Conservation (phyloP, 768 basidiomycete genomes). For the Termitomyces sp. region DNA sequence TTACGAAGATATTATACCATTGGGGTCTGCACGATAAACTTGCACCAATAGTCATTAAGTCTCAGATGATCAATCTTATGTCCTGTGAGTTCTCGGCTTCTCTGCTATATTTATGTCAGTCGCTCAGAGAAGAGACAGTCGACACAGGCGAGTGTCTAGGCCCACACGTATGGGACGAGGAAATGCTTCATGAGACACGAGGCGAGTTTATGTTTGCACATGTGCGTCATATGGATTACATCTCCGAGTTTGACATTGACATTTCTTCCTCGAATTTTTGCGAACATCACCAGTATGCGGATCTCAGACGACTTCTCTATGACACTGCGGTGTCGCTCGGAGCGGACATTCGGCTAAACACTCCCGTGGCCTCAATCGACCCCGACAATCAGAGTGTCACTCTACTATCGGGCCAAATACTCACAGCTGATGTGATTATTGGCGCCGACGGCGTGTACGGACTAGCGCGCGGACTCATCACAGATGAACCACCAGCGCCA, state of each 20-base stretch:
- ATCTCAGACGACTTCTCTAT: slow-evolving; percentile 44
- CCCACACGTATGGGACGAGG: slow-evolving; percentile 44
- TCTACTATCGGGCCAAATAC: slow-evolving; percentile 31
- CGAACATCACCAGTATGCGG: slow-evolving; percentile 33
- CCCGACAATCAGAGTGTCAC: slow-evolving; percentile 22
- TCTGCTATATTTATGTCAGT: background rate
- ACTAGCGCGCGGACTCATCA: slow-evolving; percentile 10
- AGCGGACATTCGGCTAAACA: slow-evolving; percentile 32
- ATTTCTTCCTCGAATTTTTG: background rate
- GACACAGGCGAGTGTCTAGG: slow-evolving; percentile 46
- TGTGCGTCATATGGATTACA: slow-evolving; percentile 25
- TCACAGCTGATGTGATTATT: slow-evolving; percentile 46
- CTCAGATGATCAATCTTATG: slow-evolving; percentile 17
- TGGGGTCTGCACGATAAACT: slow-evolving; percentile 41
- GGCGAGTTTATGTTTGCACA: slow-evolving; percentile 31
- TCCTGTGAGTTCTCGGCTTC: slow-evolving; percentile 2
- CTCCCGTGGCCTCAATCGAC: slow-evolving; percentile 24
- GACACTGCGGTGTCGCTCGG: slow-evolving; percentile 38
- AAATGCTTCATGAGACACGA: slow-evolving; percentile 39
- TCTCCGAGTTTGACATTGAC: slow-evolving; percentile 6
- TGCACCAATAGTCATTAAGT: slow-evolving; percentile 9
- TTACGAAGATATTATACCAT: slow-evolving; percentile 47
- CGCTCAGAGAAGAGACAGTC: slow-evolving; percentile 23
- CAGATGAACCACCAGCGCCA: slow-evolving; percentile 12
- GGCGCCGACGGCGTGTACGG: slow-evolving; percentile 48